Evolutionary conservation across 805 yeast species (phyloP).

Genomic region (Torulaspora quercuum): DNA sequence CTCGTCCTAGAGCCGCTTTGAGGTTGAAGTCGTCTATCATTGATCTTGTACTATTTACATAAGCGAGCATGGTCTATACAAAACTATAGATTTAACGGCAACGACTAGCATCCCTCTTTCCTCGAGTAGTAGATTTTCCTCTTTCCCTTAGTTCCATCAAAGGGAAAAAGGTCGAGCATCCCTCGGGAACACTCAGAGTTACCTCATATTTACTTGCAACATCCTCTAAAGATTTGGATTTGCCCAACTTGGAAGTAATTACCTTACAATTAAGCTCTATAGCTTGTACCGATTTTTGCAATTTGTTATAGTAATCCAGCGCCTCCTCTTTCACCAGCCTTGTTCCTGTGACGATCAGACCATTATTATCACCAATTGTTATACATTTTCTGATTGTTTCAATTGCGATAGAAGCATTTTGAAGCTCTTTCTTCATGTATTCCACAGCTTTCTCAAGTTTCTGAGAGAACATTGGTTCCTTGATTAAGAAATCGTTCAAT

Average conservation of each 20-base stretch:
- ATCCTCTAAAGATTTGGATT: not conserved
- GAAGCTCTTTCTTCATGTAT: constrained; percentile 22
- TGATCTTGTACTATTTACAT: constrained; percentile 2
- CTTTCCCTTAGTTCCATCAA: constrained; percentile 15
- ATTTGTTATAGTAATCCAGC: constrained; percentile 31
- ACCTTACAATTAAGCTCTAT: constrained; percentile 16
- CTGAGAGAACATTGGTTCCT: constrained; percentile 20
- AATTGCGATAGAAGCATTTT: constrained; percentile 16
- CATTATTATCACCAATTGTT: constrained; percentile 24
- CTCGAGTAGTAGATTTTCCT: too few species aligned
- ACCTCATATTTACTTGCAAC: constrained; percentile 10
- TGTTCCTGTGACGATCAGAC: constrained; percentile 26
- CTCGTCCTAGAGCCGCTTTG: too few species aligned
- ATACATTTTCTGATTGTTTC: constrained; percentile 21
- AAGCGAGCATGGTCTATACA: too few species aligned
- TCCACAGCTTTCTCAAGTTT: constrained; percentile 20
- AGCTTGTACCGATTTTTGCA: constrained; percentile 19
- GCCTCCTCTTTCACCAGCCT: constrained; percentile 33
- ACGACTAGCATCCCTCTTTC: too few species aligned
- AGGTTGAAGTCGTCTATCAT: constrained; percentile 7
- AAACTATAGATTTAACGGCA: too few species aligned
- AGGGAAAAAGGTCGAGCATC: constrained; percentile 26
- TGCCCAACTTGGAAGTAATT: constrained; percentile 11
- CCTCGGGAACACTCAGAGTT: constrained; percentile 12
- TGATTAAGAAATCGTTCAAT: constrained; percentile 21